phyloP scores from a whole-genome alignment of 441 rosid species.

The Melianthus villosus region DNA sequence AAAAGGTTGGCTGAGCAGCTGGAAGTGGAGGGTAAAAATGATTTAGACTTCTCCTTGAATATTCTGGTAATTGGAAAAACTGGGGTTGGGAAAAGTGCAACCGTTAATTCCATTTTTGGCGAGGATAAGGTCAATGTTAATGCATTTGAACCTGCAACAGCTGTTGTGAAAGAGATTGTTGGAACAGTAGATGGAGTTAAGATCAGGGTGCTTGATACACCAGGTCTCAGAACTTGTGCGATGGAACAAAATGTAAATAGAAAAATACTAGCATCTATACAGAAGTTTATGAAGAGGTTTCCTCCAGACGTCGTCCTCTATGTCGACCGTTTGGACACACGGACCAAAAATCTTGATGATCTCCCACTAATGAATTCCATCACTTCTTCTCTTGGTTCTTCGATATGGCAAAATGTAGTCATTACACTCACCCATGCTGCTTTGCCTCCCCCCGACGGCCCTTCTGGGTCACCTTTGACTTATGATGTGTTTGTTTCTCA shows the following conservation, averaged over 20 bases:
- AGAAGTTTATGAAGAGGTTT: constrained; percentile 43
- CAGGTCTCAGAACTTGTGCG: constrained; percentile 63
- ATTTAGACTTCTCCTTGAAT: constrained; percentile 48
- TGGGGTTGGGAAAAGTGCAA: constrained; percentile 94
- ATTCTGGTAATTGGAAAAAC: constrained; percentile 79
- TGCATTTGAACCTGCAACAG: constrained; percentile 66
- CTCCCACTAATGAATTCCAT: constrained; percentile 56
- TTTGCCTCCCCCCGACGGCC: constrained; percentile 93
- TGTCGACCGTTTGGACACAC: constrained; percentile 75
- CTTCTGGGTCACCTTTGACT: constrained; percentile 73
- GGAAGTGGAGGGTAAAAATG: constrained; percentile 49
- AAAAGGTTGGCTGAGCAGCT: constrained; percentile 54
- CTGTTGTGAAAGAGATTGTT: constrained; percentile 42
- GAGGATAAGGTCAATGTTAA: constrained; percentile 34
- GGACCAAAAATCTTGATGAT: constrained; percentile 64
- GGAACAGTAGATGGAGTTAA: constrained; percentile 61
- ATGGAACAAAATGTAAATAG: constrained; percentile 58
- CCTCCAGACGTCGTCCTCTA: constrained; percentile 83
- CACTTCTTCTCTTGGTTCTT: constrained; percentile 45
- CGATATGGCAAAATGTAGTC: constrained; percentile 70
- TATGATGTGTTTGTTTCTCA: constrained; percentile 81
- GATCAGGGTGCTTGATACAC: constrained; percentile 60
- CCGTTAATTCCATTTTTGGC: constrained; percentile 55
- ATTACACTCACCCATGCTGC: constrained; percentile 83
- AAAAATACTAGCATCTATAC: constrained; percentile 43